Conservation (phyloP, 2,329 filamentous ascomycete species). For the Pyricularia pennisetigena region DNA sequence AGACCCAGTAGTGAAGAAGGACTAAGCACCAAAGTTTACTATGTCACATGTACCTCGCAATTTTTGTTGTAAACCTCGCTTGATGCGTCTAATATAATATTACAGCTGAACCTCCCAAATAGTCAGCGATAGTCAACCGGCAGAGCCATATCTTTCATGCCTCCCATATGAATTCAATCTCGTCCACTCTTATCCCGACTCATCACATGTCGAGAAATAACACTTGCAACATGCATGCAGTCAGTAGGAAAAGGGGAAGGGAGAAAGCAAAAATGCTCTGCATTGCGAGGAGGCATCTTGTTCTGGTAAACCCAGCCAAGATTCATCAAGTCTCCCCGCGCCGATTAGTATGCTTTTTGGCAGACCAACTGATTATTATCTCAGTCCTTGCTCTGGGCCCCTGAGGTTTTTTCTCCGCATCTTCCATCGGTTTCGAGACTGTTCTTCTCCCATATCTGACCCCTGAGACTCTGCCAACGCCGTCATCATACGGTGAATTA, state of each 20-base stretch:
- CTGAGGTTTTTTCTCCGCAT: no score
- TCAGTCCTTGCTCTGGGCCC: no score
- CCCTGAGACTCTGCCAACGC: no score
- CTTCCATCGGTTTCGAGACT: no score
- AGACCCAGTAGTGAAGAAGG: not conserved
- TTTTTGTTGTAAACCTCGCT: not conserved
- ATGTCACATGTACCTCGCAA: not conserved
- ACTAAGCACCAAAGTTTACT: not conserved
- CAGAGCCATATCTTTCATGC: not conserved
- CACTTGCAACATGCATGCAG: not conserved
- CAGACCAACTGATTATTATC: no score
- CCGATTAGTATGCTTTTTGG: not conserved
- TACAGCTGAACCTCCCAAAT: not conserved
- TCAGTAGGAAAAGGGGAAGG: not conserved
- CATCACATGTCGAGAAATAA: not conserved
- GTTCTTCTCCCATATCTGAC: no score
- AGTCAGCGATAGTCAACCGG: not conserved
- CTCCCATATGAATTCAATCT: not conserved
- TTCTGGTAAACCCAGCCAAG: not conserved
- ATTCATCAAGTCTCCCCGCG: not conserved
- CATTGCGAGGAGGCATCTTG: not conserved
- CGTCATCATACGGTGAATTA: no score
- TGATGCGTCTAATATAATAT: not conserved
- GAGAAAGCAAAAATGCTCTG: not conserved
- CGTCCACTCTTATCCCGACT: no score